Evolutionary conservation across 2,329 filamentous ascomycete species (phyloP).

Genomic region (Juglanconis juglandina): DNA sequence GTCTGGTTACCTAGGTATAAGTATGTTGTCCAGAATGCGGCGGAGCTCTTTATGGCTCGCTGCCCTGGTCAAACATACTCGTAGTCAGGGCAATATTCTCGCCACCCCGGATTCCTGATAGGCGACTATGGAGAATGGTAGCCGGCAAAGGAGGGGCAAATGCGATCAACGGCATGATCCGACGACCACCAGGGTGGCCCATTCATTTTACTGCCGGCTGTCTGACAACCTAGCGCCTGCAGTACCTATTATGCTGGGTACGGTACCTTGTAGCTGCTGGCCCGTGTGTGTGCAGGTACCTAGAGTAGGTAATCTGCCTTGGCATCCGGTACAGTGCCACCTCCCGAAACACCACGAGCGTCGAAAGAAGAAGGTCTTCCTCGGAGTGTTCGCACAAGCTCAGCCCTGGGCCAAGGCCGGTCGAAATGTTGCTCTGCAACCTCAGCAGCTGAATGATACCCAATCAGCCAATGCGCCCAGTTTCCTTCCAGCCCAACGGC

Average conservation of each 20-base stretch:
- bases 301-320: not conserved
- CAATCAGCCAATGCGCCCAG: slow-evolving; percentile 13
- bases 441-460: slow-evolving; percentile 10
- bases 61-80: too few relatives aligned
- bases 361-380: not conserved
- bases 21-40: too few relatives aligned
- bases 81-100: too few relatives aligned
- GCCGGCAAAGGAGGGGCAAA: slow-evolving; percentile 1
- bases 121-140: too few relatives aligned
- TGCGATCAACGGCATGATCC: not conserved
- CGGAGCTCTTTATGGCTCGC: too few relatives aligned
- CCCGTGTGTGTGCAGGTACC: too few relatives aligned
- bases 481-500: slow-evolving; percentile 11
- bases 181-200: not conserved
- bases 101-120: too few relatives aligned
- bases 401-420: not conserved
- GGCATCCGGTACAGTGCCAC: not conserved
- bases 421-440: slow-evolving; percentile 4
- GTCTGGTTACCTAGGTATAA: too few relatives aligned
- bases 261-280: not conserved
- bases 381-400: not conserved
- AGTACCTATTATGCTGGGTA: not conserved
- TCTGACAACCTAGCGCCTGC: too few relatives aligned
- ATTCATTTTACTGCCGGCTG: not conserved
- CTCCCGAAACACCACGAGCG: not conserved